A percentile compares a stretch with the other conserved stretches of the same genome.
Evolutionary conservation across 306 rosid genomes (phyloP).

Genomic region (Cercis canadensis): DNA sequence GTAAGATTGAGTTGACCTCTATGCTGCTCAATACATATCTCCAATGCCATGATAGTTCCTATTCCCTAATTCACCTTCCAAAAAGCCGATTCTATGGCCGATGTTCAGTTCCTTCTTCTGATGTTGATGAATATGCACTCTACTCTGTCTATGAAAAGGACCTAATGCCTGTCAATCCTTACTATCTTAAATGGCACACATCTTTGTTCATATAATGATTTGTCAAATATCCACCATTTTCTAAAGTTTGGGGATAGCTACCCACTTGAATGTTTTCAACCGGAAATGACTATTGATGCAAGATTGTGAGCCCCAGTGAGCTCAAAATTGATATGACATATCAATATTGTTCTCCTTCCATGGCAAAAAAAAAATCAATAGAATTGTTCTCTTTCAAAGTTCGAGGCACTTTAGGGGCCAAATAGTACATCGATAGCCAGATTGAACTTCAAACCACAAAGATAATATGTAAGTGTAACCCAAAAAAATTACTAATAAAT

Average conservation of each 20-base stretch:
- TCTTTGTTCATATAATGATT: neutral
- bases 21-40: neutral
- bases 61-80: neutral
- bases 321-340: too few relatives aligned
- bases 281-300: conserved; percentile 38
- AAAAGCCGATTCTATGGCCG: conserved; percentile 38
- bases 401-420: neutral
- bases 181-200: conserved; percentile 27
- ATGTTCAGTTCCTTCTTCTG: conserved; percentile 29
- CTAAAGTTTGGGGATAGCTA: too few relatives aligned
- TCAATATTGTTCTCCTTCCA: neutral
- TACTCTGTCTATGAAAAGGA: conserved; percentile 31
- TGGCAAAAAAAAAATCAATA: neutral
- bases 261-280: neutral
- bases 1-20: conserved; percentile 34
- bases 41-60: conserved; percentile 3
- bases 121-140: conserved; percentile 21
- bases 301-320: too few relatives aligned
- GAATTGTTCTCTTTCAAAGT: too few relatives aligned
- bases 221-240: too few relatives aligned
- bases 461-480: too few relatives aligned
- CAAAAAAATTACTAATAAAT: too few relatives aligned
- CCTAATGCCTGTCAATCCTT: conserved; percentile 43
- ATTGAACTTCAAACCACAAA: neutral
- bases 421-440: neutral